Conservation (phyloP, 371 early-diverging fungal species). For the Paraphysoderma sedebokerense region DNA sequence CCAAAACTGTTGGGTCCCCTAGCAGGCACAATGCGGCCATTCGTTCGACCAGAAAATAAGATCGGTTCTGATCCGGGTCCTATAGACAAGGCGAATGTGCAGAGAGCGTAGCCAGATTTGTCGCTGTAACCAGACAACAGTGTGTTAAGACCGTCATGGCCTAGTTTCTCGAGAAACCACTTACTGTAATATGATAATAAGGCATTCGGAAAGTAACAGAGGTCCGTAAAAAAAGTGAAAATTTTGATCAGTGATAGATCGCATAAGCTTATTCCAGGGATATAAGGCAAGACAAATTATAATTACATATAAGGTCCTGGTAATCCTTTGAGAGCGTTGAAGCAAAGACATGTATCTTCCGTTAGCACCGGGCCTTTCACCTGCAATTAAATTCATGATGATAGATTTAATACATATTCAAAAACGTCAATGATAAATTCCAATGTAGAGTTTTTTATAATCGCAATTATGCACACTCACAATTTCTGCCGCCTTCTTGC, state of each 20-base stretch:
- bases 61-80: conserved; percentile 74
- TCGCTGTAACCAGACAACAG: conserved; percentile 75
- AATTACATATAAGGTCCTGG: conserved; percentile 74
- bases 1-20: conserved; percentile 76
- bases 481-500: conserved; percentile 46
- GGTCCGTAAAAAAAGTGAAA: no score
- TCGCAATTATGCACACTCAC: conserved; percentile 16
- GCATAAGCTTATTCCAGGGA: neutral
- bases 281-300: neutral
- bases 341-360: conserved; percentile 88
- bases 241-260: no score
- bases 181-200: conserved; percentile 32
- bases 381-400: neutral
- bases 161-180: conserved; percentile 77
- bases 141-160: conserved; percentile 58
- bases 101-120: conserved; percentile 68
- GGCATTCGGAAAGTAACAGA: neutral
- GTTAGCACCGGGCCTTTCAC: conserved; percentile 68
- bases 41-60: conserved; percentile 72
- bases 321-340: conserved; percentile 77
- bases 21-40: conserved; percentile 74
- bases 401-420: neutral
- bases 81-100: conserved; percentile 72
- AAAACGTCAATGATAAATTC: neutral
- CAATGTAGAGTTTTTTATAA: no score